These are phyloP conservation scores for Solanum dulcamara DNA, from an alignment of 257 asterid genomes.

Conservation along the genomic window DNA sequence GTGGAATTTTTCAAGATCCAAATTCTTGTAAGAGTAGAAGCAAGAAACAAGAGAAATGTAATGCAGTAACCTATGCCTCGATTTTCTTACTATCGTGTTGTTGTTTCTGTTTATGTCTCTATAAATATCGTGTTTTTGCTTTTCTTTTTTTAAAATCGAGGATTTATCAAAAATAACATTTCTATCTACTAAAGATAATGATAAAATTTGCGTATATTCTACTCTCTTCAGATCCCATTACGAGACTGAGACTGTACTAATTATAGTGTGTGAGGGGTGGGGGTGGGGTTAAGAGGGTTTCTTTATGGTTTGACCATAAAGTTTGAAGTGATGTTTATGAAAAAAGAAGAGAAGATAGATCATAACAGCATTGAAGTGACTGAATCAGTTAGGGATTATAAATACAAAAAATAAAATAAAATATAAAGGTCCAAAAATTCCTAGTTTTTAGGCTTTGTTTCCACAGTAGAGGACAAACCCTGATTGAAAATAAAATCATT, in stretches of 20 bases:
- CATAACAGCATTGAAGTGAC: constrained; percentile 47
- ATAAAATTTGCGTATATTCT: too few relatives aligned
- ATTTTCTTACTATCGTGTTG: too few relatives aligned
- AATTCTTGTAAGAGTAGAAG: background rate
- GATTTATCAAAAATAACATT: too few relatives aligned
- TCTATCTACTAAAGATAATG: background rate
- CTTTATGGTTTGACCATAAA: constrained; percentile 5
- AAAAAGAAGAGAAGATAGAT: background rate
- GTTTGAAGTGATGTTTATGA: constrained; percentile 19
- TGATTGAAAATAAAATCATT: constrained; percentile 21
- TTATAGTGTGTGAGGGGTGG: background rate
- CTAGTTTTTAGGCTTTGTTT: constrained; percentile 22
- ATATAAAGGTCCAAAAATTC: constrained; percentile 7
- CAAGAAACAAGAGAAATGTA: background rate
- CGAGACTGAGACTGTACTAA: background rate
- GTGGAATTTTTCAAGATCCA: background rate
- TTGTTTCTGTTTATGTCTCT: too few relatives aligned
- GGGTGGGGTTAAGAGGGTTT: background rate
- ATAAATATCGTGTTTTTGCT: too few relatives aligned
- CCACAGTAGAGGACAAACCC: constrained; percentile 40
- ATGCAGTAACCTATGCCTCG: background rate
- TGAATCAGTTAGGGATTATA: constrained; percentile 35
- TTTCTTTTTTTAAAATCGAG: too few relatives aligned
- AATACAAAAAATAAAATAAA: constrained; percentile 7
- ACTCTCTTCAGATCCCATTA: too few relatives aligned